Percentiles rank a stretch among this genome's conserved stretches.
phyloP scores from a whole-genome alignment of 1,139 yeast genomes.

The Kodamaea suecica region DNA sequence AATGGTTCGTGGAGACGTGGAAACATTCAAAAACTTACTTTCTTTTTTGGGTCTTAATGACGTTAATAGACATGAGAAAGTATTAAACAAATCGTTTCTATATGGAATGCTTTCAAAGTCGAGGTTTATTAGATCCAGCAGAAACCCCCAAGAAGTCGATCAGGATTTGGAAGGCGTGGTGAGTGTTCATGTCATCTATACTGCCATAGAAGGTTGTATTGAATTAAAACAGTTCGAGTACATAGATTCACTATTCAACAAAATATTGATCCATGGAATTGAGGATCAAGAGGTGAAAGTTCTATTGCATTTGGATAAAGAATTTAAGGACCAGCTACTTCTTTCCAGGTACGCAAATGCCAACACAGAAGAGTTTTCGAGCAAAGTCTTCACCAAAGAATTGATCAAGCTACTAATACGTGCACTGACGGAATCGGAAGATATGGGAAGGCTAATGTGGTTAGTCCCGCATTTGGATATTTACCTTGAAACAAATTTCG shows the following conservation, averaged over 20 bases:
- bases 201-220: slow-evolving; percentile 32
- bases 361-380: slow-evolving; percentile 14
- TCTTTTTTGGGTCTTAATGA: slow-evolving; percentile 30
- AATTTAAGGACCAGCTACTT: slow-evolving; percentile 4
- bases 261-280: slow-evolving; percentile 29
- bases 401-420: slow-evolving; percentile 26
- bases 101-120: slow-evolving; percentile 29
- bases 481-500: slow-evolving; percentile 17
- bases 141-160: slow-evolving; percentile 1
- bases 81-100: slow-evolving; percentile 20
- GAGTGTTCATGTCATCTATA: slow-evolving; percentile 20
- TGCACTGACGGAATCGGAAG: slow-evolving; percentile 28
- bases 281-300: slow-evolving; percentile 1
- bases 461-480: slow-evolving; percentile 35
- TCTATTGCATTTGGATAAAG: slow-evolving; percentile 7
- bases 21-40: slow-evolving; percentile 25
- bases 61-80: slow-evolving; percentile 24
- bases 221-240: slow-evolving; percentile 26
- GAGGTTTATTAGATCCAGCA: slow-evolving; percentile 17
- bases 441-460: slow-evolving; percentile 41
- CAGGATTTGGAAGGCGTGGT: slow-evolving; percentile 9
- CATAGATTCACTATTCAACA: slow-evolving; percentile 35
- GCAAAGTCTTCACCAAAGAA: slow-evolving; percentile 24
- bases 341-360: slow-evolving; percentile 8
- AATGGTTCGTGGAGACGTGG: slow-evolving; percentile 18